Conservation (phyloP, 2,329 filamentous ascomycete genomes). For the Achaetomium macrosporum region DNA sequence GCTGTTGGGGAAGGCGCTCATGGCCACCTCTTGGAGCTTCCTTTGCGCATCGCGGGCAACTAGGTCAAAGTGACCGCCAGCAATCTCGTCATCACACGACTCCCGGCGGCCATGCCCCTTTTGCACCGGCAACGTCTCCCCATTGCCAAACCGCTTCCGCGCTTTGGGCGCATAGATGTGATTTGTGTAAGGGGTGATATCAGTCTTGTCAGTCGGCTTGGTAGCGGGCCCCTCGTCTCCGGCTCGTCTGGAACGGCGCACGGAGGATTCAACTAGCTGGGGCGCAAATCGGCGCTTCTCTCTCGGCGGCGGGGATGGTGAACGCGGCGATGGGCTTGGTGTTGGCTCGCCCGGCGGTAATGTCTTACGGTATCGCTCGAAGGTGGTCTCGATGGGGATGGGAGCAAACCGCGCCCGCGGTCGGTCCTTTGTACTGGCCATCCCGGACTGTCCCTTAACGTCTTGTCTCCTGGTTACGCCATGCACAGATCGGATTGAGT, state of each 20-base stretch:
- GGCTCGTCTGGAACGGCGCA: constrained; percentile 59
- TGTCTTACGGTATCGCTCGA: constrained; percentile 50
- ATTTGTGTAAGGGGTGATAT: constrained; percentile 60
- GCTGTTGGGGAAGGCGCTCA: constrained; percentile 71
- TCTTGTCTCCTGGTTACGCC: constrained; percentile 2
- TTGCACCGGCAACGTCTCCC: constrained; percentile 24
- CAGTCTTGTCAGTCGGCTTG: constrained; percentile 63
- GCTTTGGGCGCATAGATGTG: constrained; percentile 51
- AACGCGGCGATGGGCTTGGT: constrained; percentile 52
- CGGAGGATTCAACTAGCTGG: constrained; percentile 72
- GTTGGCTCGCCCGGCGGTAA: constrained; percentile 43
- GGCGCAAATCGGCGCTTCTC: constrained; percentile 60
- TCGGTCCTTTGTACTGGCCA: constrained; percentile 36
- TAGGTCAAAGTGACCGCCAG: constrained; percentile 70
- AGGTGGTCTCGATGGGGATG: constrained; percentile 67
- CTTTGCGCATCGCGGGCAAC: constrained; percentile 75
- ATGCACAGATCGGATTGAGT: background rate
- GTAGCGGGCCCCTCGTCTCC: constrained; percentile 59
- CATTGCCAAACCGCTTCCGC: constrained; percentile 35
- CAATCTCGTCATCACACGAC: constrained; percentile 68
- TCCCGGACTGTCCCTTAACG: constrained; percentile 18
- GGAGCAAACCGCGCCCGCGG: constrained; percentile 58
- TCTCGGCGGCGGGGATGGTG: constrained; percentile 36
- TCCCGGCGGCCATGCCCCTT: constrained; percentile 51
- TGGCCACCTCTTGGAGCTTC: constrained; percentile 69